Conservation (phyloP, 768 basidiomycete genomes). For the Termitomyces eurrhizus region DNA sequence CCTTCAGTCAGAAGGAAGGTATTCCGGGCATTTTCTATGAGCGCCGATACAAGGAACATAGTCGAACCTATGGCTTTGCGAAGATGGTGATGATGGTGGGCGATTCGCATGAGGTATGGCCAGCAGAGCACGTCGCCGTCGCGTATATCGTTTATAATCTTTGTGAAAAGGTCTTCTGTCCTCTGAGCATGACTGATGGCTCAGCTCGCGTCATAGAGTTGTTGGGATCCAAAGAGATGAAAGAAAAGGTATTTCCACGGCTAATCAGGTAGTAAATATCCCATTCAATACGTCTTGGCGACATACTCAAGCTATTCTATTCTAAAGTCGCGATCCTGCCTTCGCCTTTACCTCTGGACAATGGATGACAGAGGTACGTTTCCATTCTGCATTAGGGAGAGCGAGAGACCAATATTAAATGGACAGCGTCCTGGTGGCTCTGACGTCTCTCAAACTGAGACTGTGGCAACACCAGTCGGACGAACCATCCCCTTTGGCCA, state of each 20-base stretch:
- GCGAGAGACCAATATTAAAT: neutral
- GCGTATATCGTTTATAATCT: neutral
- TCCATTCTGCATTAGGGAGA: slow-evolving; percentile 20
- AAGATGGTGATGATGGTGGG: slow-evolving; percentile 60
- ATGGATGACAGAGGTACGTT: slow-evolving; percentile 75
- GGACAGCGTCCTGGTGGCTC: slow-evolving; percentile 66
- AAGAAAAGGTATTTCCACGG: slow-evolving; percentile 50
- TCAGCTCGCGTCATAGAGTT: slow-evolving; percentile 71
- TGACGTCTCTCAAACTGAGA: slow-evolving; percentile 73
- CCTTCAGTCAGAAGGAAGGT: slow-evolving; percentile 58
- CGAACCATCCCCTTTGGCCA: slow-evolving; percentile 38
- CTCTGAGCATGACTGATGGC: slow-evolving; percentile 79
- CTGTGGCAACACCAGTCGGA: slow-evolving; percentile 42
- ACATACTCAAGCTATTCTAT: neutral
- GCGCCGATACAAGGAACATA: slow-evolving; percentile 54
- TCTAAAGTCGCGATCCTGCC: slow-evolving; percentile 53
- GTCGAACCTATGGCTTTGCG: slow-evolving; percentile 61
- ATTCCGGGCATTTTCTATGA: slow-evolving; percentile 67
- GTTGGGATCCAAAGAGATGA: slow-evolving; percentile 55
- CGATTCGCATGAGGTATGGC: slow-evolving; percentile 57
- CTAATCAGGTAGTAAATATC: slow-evolving; percentile 48
- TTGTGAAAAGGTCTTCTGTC: slow-evolving; percentile 54
- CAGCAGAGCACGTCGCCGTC: neutral
- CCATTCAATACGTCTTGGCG: neutral
- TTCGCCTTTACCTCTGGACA: slow-evolving; percentile 71